Conservation (phyloP, 345 rosid species). For the Crucihimalaya himalaica region DNA sequence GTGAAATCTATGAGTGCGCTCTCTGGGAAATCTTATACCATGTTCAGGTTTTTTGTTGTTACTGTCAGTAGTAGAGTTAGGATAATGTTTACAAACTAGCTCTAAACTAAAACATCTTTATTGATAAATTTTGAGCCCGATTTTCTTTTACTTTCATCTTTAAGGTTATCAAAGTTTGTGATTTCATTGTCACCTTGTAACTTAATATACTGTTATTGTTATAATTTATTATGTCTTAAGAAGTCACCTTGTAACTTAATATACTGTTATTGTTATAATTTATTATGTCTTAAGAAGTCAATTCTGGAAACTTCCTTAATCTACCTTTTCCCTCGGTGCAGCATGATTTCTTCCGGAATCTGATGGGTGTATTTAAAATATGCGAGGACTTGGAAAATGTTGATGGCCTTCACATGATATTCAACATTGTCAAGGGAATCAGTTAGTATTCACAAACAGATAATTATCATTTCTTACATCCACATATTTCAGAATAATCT, state of each 20-base stretch:
- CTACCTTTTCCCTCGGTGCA: slow-evolving; percentile 48
- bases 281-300: not conserved
- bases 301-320: slow-evolving; percentile 23
- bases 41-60: slow-evolving; percentile 25
- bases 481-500: slow-evolving; percentile 11
- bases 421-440: slow-evolving; percentile 88
- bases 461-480: slow-evolving; percentile 15
- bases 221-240: not conserved
- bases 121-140: not conserved
- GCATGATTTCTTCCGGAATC: slow-evolving; percentile 82
- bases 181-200: slow-evolving; percentile 4
- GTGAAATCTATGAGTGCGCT: slow-evolving; percentile 1
- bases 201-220: not conserved
- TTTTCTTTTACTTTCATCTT: not conserved
- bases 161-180: slow-evolving; percentile 14
- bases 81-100: not conserved
- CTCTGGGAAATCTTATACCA: not conserved
- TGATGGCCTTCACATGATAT: slow-evolving; percentile 94
- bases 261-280: not conserved
- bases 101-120: slow-evolving; percentile 22
- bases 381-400: slow-evolving; percentile 87
- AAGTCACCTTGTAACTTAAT: not conserved
- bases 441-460: slow-evolving; percentile 52
- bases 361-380: slow-evolving; percentile 78
- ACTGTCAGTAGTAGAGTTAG: not conserved